These are phyloP conservation scores for Rhodomyrtus tomentosa DNA, from an alignment of 345 rosid genomes.

Conservation along the genomic window DNA sequence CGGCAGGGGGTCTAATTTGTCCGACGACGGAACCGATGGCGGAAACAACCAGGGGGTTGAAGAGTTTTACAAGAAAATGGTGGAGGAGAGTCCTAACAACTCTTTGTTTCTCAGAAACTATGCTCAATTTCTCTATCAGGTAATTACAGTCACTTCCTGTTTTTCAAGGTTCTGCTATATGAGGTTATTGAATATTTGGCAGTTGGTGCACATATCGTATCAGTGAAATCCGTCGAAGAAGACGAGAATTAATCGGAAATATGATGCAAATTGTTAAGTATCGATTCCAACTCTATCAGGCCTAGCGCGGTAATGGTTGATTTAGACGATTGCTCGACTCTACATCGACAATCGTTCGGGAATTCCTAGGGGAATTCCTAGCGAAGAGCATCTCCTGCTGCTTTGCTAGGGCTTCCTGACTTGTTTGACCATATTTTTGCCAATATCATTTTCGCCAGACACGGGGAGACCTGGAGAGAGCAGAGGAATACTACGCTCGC, in stretches of 20 bases:
- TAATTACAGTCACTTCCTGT: background rate
- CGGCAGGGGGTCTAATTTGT: conserved; percentile 7
- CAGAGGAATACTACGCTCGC: conserved; percentile 38
- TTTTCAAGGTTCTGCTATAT: background rate
- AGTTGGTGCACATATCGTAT: background rate
- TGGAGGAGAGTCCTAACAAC: conserved; percentile 44
- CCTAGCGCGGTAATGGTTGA: background rate
- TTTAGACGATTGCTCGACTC: background rate
- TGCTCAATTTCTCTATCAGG: conserved; percentile 50
- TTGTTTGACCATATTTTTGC: no score
- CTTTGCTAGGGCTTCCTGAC: background rate
- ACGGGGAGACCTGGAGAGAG: conserved; percentile 26
- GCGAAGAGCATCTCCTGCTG: background rate
- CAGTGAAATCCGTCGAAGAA: background rate
- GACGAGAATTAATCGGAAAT: background rate
- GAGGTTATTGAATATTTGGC: background rate
- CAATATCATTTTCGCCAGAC: conserved; percentile 13
- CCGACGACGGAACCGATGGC: conserved; percentile 16
- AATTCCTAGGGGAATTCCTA: background rate
- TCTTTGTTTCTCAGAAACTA: conserved; percentile 44
- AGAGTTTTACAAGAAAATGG: conserved; percentile 42
- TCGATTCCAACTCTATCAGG: background rate
- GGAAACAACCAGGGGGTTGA: conserved; percentile 20
- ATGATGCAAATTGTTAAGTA: background rate
- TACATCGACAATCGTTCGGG: background rate